A percentile compares a stretch with the other conserved stretches of the same genome.
These are phyloP conservation scores for Odontarrhena argentea DNA, from an alignment of 345 rosid genomes.

Conservation along the genomic window DNA sequence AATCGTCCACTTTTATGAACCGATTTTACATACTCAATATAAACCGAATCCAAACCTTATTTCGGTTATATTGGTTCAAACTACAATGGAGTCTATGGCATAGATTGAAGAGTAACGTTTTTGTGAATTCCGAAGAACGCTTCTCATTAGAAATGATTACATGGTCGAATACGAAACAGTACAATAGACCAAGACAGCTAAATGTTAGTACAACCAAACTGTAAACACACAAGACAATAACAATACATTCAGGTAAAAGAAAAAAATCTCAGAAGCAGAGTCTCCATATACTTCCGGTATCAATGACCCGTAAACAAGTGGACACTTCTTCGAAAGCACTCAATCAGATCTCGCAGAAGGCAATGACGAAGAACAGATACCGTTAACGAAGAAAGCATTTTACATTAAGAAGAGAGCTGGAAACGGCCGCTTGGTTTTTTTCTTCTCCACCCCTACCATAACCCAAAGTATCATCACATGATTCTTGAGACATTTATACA, in stretches of 20 bases:
- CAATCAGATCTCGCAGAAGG: constrained; percentile 6
- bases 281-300: constrained; percentile 8
- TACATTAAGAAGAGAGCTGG: constrained; percentile 65
- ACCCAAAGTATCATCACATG: constrained; percentile 8
- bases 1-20: background rate
- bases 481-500: constrained; percentile 11
- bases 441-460: constrained; percentile 91
- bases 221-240: constrained; percentile 16
- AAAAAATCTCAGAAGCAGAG: constrained; percentile 20
- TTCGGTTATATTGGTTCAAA: background rate
- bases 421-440: constrained; percentile 79
- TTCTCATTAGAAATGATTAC: constrained; percentile 34
- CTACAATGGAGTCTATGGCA: constrained; percentile 17
- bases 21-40: too few relatives aligned
- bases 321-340: constrained; percentile 23
- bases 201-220: constrained; percentile 35
- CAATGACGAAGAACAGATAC: background rate
- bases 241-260: constrained; percentile 9
- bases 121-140: constrained; percentile 13
- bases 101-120: background rate
- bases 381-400: constrained; percentile 3
- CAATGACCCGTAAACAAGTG: constrained; percentile 21
- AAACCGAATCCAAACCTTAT: background rate
- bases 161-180: constrained; percentile 21
- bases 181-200: constrained; percentile 27